Conservation (phyloP, 1,284 basidiomycete genomes). For the Tilletia horrida region DNA sequence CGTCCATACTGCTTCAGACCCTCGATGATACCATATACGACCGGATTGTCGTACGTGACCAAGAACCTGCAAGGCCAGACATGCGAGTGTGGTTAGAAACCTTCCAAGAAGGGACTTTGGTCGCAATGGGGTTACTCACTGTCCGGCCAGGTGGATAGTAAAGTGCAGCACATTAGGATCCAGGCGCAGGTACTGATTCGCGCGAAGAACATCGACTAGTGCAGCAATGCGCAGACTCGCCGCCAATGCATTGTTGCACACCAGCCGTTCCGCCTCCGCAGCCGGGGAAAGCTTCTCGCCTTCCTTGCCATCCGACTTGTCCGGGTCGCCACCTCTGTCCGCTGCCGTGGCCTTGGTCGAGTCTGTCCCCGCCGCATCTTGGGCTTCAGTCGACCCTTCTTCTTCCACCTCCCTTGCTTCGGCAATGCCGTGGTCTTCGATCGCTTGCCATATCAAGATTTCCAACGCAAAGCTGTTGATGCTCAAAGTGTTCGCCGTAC, state of each 20-base stretch:
- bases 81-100: conserved; percentile 22
- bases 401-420: conserved; percentile 58
- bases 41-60: conserved; percentile 54
- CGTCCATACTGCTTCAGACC: conserved; percentile 77
- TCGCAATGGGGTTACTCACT: no score
- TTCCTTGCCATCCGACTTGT: neutral
- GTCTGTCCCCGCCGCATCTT: conserved; percentile 20
- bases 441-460: conserved; percentile 56
- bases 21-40: conserved; percentile 71
- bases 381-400: conserved; percentile 34
- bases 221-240: conserved; percentile 80
- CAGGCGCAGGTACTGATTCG: conserved; percentile 39
- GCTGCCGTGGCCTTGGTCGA: neutral
- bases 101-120: neutral
- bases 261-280: conserved; percentile 51
- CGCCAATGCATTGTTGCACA: conserved; percentile 69
- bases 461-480: conserved; percentile 87
- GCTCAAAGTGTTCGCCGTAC: conserved; percentile 74
- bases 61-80: conserved; percentile 30
- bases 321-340: neutral
- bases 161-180: conserved; percentile 34
- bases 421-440: conserved; percentile 74
- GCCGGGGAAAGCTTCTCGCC: neutral
- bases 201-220: conserved; percentile 61
- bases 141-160: conserved; percentile 8